Base-by-base conservation (phyloP, 148 eudicot species). In the Amaranthus cruentus region DNA sequence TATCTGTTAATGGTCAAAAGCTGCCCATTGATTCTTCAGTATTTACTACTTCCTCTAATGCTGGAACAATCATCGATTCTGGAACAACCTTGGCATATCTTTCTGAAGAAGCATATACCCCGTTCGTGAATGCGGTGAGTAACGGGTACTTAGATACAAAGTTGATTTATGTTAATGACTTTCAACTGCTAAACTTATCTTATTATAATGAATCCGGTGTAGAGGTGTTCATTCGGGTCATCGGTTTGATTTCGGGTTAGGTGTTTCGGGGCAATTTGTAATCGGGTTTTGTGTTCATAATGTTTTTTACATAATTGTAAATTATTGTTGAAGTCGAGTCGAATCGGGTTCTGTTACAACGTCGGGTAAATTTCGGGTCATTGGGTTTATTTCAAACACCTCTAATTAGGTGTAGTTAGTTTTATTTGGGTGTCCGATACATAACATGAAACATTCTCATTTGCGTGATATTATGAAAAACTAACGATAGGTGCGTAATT, bases 11-110 rank as follows among this genome's bases (percentile, higher is more conserved):
- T 68, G 92, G 88, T 51, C 89, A 88, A 80, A 79, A n/a, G 66
- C 69, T 94, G 75, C 14, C 88, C 28, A 87, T 94, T 58, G 87
- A 85, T 71, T 73, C 90, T 66, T 78, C 98, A 1, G 91, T 87
- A 13, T 94, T 91, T 80, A 66, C 87, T 42, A 91, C 98, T 58
- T 84, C 92, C 58, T 72, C 78, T 70, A 89, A 75, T 70, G 78
- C 86, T 58, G 98, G 98, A 74, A 94, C 97, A 12, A 94, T 94
- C 54, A 79, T 94, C 63, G 98, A 94, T 86, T 94, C 97, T 6
- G 98, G 98, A 75, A 94, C 98, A 50, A 94, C 98, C 65, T 84
- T 94, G 79, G 92, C 98, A 51, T 94, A 94, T 76, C 88, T 94
- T 78, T 91, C 98, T 15, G 95, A 91, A 81, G 89, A 72, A 76